Percentiles rank a stretch among this genome's conserved stretches.
Conservation (phyloP, 441 rosid species). For the Hypseocharis bilobata region DNA sequence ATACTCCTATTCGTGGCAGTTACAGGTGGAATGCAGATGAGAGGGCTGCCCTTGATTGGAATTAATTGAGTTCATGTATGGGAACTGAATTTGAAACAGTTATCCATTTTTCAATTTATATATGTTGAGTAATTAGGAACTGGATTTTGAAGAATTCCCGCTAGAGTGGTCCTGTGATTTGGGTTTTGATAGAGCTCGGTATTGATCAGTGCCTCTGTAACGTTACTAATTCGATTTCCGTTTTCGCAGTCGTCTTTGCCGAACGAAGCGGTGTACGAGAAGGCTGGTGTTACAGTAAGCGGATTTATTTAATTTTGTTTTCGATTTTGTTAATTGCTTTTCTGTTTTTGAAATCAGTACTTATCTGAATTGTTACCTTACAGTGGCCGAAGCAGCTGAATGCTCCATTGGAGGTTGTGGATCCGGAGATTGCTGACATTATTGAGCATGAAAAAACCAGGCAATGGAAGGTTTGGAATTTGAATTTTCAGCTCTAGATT, state of each 20-base stretch:
- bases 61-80: too few species aligned
- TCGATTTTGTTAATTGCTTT: neutral
- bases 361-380: neutral
- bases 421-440: slow-evolving; percentile 87
- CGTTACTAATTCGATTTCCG: neutral
- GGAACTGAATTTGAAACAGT: too few species aligned
- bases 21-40: too few species aligned
- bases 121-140: too few species aligned
- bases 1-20: too few species aligned
- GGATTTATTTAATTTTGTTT: neutral
- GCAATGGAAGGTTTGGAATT: slow-evolving; percentile 74
- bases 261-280: slow-evolving; percentile 82
- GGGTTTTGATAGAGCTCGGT: neutral
- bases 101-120: too few species aligned
- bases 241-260: slow-evolving; percentile 72
- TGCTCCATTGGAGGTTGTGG: slow-evolving; percentile 71
- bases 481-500: neutral
- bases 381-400: slow-evolving; percentile 98
- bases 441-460: slow-evolving; percentile 96
- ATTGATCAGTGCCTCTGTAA: slow-evolving; percentile 22
- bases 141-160: too few species aligned
- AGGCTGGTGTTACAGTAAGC: slow-evolving; percentile 66
- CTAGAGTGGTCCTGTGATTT: neutral
- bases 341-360: neutral
- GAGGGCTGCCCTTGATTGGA: too few species aligned